phyloP scores from a whole-genome alignment of 2,329 filamentous ascomycete species.

The Fulvia fulva region DNA sequence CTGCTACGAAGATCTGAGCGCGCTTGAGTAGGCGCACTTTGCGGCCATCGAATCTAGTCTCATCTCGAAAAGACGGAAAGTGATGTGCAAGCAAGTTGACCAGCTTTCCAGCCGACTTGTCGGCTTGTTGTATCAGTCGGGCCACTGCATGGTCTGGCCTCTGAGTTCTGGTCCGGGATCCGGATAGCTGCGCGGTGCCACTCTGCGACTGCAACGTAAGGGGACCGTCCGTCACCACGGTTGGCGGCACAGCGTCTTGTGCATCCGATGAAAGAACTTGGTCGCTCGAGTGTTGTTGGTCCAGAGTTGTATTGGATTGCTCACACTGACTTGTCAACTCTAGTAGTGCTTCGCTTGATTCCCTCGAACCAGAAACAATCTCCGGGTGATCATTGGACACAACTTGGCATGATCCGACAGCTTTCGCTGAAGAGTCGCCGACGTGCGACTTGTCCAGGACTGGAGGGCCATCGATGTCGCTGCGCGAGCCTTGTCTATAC shows the following conservation, averaged over 20 bases:
- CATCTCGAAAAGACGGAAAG: conserved; percentile 84
- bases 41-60: conserved; percentile 68
- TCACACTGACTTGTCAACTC: not conserved
- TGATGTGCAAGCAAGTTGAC: conserved; percentile 80
- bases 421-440: too few relatives aligned
- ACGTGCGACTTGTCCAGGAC: too few relatives aligned
- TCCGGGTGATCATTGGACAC: conserved; percentile 10
- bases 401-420: not conserved
- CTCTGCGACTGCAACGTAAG: not conserved
- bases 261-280: not conserved
- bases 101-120: conserved; percentile 74
- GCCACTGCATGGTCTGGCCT: conserved; percentile 51
- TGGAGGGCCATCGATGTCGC: conserved; percentile 4
- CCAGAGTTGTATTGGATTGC: not conserved
- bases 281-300: conserved; percentile 2
- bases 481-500: not conserved
- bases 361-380: conserved; percentile 9
- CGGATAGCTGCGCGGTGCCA: not conserved
- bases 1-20: conserved; percentile 92
- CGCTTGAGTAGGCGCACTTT: conserved; percentile 83
- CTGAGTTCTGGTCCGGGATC: conserved; percentile 1
- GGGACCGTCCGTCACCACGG: not conserved
- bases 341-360: not conserved
- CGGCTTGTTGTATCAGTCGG: conserved; percentile 69
- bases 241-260: not conserved